phyloP scores from a whole-genome alignment of 768 basidiomycete species.

The Leccinum disarticulatum region DNA sequence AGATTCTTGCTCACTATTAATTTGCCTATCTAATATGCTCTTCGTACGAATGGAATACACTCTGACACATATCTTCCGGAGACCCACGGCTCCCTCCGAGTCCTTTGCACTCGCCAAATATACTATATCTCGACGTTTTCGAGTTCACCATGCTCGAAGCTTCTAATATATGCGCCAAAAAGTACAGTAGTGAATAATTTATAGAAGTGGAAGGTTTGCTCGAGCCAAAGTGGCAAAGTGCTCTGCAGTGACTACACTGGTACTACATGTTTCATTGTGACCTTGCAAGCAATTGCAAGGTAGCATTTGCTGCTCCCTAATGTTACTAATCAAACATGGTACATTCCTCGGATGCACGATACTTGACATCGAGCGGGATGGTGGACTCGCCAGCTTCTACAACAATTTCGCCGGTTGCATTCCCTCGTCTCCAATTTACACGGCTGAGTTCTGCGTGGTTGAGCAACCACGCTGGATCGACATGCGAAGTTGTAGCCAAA shows the following conservation, averaged over 20 bases:
- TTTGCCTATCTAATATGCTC: not conserved
- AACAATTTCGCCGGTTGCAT: slow-evolving; percentile 6
- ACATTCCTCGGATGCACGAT: not conserved
- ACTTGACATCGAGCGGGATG: not conserved
- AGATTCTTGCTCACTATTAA: too few species aligned
- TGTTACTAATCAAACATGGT: too few species aligned
- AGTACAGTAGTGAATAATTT: too few species aligned
- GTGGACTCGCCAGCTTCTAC: slow-evolving; percentile 1
- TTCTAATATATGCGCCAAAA: too few species aligned
- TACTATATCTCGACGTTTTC: not conserved
- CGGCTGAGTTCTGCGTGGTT: slow-evolving; percentile 47
- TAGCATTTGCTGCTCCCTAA: not conserved
- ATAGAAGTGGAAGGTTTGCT: too few species aligned
- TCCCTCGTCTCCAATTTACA: slow-evolving; percentile 12
- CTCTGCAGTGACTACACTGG: too few species aligned
- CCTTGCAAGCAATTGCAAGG: too few species aligned
- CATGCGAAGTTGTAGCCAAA: slow-evolving; percentile 40
- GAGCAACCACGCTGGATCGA: slow-evolving; percentile 43
- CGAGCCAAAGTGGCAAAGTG: too few species aligned
- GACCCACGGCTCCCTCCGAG: not conserved
- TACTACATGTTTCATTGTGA: too few species aligned
- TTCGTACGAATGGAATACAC: not conserved
- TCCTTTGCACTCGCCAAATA: not conserved
- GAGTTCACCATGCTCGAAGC: not conserved
- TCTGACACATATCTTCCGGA: slow-evolving; percentile 1